Base-by-base conservation (phyloP, 169 alveolate species). In the Cyclospora cayetanensis region DNA sequence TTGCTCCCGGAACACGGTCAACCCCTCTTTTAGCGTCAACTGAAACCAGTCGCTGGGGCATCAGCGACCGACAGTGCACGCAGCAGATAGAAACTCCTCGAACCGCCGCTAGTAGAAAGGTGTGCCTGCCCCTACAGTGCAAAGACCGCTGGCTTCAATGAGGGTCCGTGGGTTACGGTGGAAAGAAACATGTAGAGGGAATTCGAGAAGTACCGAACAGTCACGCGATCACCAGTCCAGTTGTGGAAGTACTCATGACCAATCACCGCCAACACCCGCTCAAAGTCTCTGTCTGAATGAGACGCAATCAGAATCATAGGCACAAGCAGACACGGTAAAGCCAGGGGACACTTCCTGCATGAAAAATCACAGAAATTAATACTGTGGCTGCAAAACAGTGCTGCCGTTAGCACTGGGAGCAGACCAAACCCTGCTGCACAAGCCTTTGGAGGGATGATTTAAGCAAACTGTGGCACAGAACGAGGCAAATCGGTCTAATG, bases 191-290 rank as follows among this genome's bases (percentile, higher is more conserved):
- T n/a, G n/a, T n/a, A 97, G 93, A 90, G 96, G 98, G 94, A 97
- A 97, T 98, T 98, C 96, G 90, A 50, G 3, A 37, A 12, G 9
- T 97, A 98, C 65, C 99, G 95, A 90, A 97, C 94, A 1, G 99
- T 97, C 52, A 97, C 99, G 53, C 99, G 96, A 89, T 97, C 96
- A 63, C 99, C 99, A 0, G 98, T 97, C 96, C 98, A 97, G 94
- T 97, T 97, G 96, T 97, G 99, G 95, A 97, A 98, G 94, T 96
- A 96, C 93, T 98, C 99, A 93, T 98, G 99, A 11, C 98, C 98
- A 43, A 98, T 97, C 31, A 96, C 98, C 1, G 96, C 94, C 94
- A 96, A 92, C 50, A 98, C 96, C 34, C 97, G 93, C 89, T 95
- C 96, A 93, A 93, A 98, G 63, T 97, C 97, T 63, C 92, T 94